Conservation (phyloP, 306 rosid genomes). For the Quercus robur region DNA sequence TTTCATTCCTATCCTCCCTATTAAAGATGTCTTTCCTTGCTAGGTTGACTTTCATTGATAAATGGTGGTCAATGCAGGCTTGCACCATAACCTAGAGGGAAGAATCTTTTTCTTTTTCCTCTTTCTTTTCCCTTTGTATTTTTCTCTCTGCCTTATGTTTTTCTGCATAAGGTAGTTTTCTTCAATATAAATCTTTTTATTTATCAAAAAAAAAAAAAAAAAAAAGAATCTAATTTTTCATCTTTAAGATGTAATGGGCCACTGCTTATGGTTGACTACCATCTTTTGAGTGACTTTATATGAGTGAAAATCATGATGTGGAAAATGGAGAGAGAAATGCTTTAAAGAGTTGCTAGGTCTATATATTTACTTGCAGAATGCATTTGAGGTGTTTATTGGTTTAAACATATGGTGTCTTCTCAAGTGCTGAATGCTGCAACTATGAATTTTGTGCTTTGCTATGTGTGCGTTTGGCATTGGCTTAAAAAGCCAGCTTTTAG, state of each 20-base stretch:
- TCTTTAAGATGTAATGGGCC: background rate
- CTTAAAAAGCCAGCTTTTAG: too few relatives aligned
- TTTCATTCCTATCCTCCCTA: background rate
- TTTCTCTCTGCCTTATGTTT: too few relatives aligned
- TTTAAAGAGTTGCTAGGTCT: background rate
- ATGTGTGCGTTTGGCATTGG: background rate
- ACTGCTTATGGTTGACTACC: background rate
- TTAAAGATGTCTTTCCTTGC: background rate
- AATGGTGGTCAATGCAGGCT: background rate
- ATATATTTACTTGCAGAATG: background rate
- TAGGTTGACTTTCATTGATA: background rate
- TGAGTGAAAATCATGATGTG: background rate
- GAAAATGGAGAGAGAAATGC: background rate
- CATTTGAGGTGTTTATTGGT: too few relatives aligned
- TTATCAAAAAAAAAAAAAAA: too few relatives aligned
- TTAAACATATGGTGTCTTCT: background rate
- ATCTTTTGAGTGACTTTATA: background rate
- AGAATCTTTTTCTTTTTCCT: background rate
- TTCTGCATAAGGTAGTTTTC: too few relatives aligned
- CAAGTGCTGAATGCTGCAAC: background rate
- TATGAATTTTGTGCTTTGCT: background rate
- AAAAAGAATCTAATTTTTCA: background rate
- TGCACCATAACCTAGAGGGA: background rate
- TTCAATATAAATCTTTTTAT: too few relatives aligned
- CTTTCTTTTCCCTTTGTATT: too few relatives aligned